Evolutionary conservation across 1,284 basidiomycete species (phyloP), one percentile per base, ranked within the genome.

Genomic region (Peniophora sp.): DNA sequence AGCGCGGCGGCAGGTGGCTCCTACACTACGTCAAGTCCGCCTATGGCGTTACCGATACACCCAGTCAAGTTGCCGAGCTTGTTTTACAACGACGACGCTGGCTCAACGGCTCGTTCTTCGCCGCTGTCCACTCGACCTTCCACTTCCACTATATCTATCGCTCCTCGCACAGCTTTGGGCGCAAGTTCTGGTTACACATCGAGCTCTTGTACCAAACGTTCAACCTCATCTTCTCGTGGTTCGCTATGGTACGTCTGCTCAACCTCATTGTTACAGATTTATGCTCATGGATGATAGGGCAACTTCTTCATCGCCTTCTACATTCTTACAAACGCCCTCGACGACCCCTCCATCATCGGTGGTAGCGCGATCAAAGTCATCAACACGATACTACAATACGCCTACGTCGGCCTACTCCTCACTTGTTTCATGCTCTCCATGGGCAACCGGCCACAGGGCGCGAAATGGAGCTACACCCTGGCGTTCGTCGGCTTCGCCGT

Each of bases 11-110:
- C 63, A 83, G 80, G 43, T 90, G 87, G 88, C 75, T 80, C 85
- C 71, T 94, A 57, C 88, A 88, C 69, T 95, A 95, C 63, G 90
- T 94, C 65, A 94, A 95, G 74, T 86, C 84, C 53, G 92, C 92
- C 23, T 92, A 93, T 63, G 92, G 91, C 1, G 74, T 87, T 1
- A 94, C 92, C 23, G 91, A 94, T 68, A 89, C 93, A 5, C 92
- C 91, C 23, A 81, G 83, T n/a, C 73, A 78, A 24, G 83, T 90
- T 46, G 79, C 90, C 9, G 92, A 93, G 65, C 92, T 94, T 68
- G 93, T 95, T 61, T 92, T 88, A 2, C 92, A 94, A 63, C 85
- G 91, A 66, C 83, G 90, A 57, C 79, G 92, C 58, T 95, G 92
- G 92, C 67, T 95, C 54, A 95, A 96, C 61, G 92, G 92, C 44